phyloP scores from a whole-genome alignment of 805 yeast genomes.

The Starmerella stellata region DNA sequence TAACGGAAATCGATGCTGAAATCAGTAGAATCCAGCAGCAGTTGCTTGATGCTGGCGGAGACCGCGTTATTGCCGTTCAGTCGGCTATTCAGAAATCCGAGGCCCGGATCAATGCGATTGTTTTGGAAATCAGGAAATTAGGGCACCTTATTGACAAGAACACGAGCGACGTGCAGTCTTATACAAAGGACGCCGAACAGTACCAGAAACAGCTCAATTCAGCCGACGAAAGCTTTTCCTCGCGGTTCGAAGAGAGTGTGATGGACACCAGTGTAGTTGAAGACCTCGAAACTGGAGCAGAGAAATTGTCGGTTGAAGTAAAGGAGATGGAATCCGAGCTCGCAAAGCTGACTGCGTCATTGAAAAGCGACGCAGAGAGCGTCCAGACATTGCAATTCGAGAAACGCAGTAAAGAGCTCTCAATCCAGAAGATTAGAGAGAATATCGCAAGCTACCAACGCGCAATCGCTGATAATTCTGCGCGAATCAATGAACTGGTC shows the following conservation, averaged over 20 bases:
- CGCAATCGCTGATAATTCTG: neutral
- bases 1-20: constrained; percentile 36
- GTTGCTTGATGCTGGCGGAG: constrained; percentile 82
- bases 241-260: neutral
- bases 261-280: neutral
- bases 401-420: neutral
- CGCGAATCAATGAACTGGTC: neutral
- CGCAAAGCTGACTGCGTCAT: neutral
- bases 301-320: neutral
- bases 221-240: neutral
- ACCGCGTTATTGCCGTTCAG: constrained; percentile 47
- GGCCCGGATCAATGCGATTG: neutral
- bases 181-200: neutral
- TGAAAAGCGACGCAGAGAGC: neutral
- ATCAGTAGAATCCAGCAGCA: constrained; percentile 50
- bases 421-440: neutral
- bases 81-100: constrained; percentile 26
- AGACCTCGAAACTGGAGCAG: neutral
- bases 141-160: constrained; percentile 38
- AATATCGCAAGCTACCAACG: neutral
- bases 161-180: constrained; percentile 14
- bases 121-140: neutral
- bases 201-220: neutral
- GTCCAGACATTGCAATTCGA: constrained; percentile 13
- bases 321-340: constrained; percentile 21